Percentiles rank a stretch among this genome's conserved stretches.
phyloP scores from a whole-genome alignment of 2,329 filamentous ascomycete genomes.

The Davidsoniella virescens region DNA sequence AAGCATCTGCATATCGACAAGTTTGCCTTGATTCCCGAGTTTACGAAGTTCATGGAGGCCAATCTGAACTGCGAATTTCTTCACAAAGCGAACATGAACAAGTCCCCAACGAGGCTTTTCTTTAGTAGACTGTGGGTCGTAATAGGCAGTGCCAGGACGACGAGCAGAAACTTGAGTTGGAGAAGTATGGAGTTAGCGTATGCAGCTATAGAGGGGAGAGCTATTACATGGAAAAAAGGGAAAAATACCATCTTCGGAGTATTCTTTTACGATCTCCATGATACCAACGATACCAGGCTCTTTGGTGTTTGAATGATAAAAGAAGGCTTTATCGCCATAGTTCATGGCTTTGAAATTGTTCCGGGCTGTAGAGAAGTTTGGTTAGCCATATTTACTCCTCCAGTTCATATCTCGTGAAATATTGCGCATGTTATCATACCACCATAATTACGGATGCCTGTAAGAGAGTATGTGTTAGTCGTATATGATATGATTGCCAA shows the following conservation, averaged over 20 bases:
- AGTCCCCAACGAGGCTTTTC: conserved; percentile 55
- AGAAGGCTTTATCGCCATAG: conserved; percentile 81
- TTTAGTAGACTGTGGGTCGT: conserved; percentile 55
- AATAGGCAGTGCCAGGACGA: conserved; percentile 45
- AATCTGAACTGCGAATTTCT: conserved; percentile 61
- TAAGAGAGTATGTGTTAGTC: not conserved
- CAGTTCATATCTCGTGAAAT: no score
- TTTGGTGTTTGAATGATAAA: conserved; percentile 93
- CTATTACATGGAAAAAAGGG: not conserved
- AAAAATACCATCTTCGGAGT: conserved; percentile 55
- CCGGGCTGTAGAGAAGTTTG: conserved; percentile 33
- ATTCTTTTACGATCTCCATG: conserved; percentile 79
- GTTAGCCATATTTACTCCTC: not conserved
- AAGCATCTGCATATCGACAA: conserved; percentile 68
- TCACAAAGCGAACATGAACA: conserved; percentile 74
- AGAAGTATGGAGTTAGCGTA: not conserved
- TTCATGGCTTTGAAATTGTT: conserved; percentile 91
- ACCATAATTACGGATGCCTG: conserved; percentile 34
- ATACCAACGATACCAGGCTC: conserved; percentile 72
- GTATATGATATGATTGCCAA: not conserved
- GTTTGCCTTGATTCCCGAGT: conserved; percentile 36
- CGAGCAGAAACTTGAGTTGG: conserved; percentile 19
- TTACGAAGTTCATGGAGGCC: conserved; percentile 55
- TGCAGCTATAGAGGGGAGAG: not conserved
- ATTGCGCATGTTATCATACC: conserved; percentile 19